Evolutionary conservation across 768 basidiomycete species (phyloP).

Genomic region (Daedaleopsis sinensis): DNA sequence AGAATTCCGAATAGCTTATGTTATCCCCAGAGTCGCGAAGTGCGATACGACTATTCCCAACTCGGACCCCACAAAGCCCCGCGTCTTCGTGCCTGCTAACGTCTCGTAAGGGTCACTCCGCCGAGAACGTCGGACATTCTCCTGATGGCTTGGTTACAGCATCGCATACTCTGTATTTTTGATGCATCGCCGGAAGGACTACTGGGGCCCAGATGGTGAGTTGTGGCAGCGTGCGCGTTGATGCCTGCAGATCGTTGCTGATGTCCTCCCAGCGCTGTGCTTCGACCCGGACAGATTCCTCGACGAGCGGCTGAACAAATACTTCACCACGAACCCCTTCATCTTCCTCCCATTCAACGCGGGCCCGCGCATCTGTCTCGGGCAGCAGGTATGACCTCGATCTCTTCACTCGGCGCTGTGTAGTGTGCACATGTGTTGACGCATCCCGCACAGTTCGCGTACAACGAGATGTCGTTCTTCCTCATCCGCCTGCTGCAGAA

Average conservation of each 20-base stretch:
- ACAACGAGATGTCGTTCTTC: slow-evolving; percentile 57
- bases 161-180: slow-evolving; percentile 32
- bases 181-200: slow-evolving; percentile 45
- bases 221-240: not conserved
- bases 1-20: not conserved
- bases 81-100: slow-evolving; percentile 31
- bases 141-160: slow-evolving; percentile 5
- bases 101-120: slow-evolving; percentile 28
- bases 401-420: not conserved
- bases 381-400: slow-evolving; percentile 41
- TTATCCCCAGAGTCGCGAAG: slow-evolving; percentile 20
- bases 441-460: slow-evolving; percentile 45
- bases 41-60: slow-evolving; percentile 27
- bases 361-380: slow-evolving; percentile 67
- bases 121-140: no score
- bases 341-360: slow-evolving; percentile 75
- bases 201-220: slow-evolving; percentile 59
- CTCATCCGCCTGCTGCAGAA: slow-evolving; percentile 54
- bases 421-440: not conserved
- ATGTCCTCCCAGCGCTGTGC: slow-evolving; percentile 28
- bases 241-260: not conserved
- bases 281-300: slow-evolving; percentile 73
- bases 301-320: slow-evolving; percentile 56
- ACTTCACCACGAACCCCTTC: slow-evolving; percentile 60
- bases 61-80: slow-evolving; percentile 27